These are phyloP conservation scores for Rubia peregrina DNA, from an alignment of 305 asterid genomes.

Conservation along the genomic window DNA sequence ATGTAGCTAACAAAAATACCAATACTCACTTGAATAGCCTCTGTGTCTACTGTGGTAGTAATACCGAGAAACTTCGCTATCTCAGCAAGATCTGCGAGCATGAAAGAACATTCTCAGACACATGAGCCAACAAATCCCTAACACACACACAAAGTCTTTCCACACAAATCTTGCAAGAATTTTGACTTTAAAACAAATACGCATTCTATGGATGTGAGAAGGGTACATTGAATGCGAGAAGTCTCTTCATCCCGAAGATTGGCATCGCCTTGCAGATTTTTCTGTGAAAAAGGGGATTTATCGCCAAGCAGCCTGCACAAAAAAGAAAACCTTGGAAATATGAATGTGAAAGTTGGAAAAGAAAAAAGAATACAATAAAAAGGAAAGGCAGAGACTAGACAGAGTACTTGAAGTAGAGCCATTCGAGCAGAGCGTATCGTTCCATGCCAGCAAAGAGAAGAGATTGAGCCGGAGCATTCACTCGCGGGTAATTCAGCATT, in stretches of 20 bases:
- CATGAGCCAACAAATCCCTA: not conserved
- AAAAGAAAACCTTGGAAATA: conserved; percentile 4
- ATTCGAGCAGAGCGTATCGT: conserved; percentile 93
- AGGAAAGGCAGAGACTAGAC: not conserved
- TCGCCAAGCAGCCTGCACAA: conserved; percentile 76
- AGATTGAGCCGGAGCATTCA: conserved; percentile 89
- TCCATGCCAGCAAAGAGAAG: conserved; percentile 99
- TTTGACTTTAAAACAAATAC: not conserved
- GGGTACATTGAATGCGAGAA: conserved; percentile 81
- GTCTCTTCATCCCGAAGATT: conserved; percentile 93
- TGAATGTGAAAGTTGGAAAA: not conserved
- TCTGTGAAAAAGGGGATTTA: conserved; percentile 94
- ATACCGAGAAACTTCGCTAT: conserved; percentile 94
- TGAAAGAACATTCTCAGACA: not conserved
- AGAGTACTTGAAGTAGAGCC: conserved; percentile 88
- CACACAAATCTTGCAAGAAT: not conserved
- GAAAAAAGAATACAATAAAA: not conserved
- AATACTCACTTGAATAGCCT: conserved; percentile 82
- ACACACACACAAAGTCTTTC: not conserved
- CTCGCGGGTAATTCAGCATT: conserved; percentile 63
- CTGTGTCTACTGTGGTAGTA: conserved; percentile 76
- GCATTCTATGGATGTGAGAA: not conserved
- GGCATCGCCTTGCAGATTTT: conserved; percentile 86
- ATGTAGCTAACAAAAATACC: not conserved
- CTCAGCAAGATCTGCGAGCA: conserved; percentile 83